Percentiles rank a stretch among this genome's conserved stretches.
These are phyloP conservation scores for Hanseniaspora jakobsenii DNA, from an alignment of 805 yeast genomes.

Conservation along the genomic window DNA sequence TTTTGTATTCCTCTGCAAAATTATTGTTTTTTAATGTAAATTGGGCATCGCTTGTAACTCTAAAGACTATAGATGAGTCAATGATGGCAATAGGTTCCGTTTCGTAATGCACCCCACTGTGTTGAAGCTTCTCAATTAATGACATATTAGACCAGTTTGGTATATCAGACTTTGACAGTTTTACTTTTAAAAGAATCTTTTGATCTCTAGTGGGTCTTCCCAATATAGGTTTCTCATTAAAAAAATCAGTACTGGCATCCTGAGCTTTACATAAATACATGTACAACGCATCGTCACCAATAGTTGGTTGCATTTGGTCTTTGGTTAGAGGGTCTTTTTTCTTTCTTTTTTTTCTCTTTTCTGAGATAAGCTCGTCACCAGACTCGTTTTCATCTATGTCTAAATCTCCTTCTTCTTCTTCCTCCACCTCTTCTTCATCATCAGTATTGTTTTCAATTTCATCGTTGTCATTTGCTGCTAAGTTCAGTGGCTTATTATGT, in stretches of 20 bases:
- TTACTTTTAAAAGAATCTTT: constrained; percentile 45
- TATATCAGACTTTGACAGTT: constrained; percentile 34
- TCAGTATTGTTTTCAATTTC: not conserved
- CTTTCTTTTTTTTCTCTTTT: constrained; percentile 3
- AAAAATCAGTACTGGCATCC: constrained; percentile 25
- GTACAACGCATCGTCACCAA: constrained; percentile 20
- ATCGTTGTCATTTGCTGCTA: not conserved
- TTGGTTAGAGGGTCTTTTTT: constrained; percentile 1
- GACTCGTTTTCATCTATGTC: constrained; percentile 17
- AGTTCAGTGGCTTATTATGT: not conserved
- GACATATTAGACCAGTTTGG: constrained; percentile 26
- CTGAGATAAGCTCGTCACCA: no score
- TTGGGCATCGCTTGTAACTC: constrained; percentile 85
- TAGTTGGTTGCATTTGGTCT: constrained; percentile 18
- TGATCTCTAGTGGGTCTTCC: constrained; percentile 43
- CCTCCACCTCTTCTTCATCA: constrained; percentile 16
- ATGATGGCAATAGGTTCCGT: constrained; percentile 56
- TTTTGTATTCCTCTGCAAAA: constrained; percentile 31
- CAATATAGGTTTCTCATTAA: constrained; percentile 50
- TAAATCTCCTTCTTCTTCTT: constrained; percentile 17
- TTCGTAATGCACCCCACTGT: constrained; percentile 26
- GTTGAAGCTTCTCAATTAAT: constrained; percentile 1
- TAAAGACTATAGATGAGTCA: constrained; percentile 57
- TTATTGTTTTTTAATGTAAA: constrained; percentile 46
- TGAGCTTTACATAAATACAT: constrained; percentile 29